These are phyloP conservation scores for Porcisia deanei DNA, from an alignment of 208 protist genomes.

Conservation along the genomic window DNA sequence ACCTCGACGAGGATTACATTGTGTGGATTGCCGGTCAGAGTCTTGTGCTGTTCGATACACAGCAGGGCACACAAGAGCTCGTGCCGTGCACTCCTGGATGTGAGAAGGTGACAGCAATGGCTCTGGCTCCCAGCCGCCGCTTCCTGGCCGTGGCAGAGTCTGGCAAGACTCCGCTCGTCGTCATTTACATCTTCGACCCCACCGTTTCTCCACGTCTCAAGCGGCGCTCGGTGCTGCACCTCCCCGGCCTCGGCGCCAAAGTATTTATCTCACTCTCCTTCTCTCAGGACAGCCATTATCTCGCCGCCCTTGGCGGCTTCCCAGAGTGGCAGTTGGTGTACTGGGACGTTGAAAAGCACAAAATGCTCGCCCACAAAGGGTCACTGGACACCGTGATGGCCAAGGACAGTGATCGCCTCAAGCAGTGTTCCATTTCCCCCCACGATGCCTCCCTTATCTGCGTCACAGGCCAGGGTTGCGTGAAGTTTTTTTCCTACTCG, in stretches of 20 bases:
- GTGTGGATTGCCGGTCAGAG: conserved; percentile 93
- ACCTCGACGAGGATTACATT: conserved; percentile 93
- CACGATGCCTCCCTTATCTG: conserved; percentile 88
- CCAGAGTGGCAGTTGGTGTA: conserved; percentile 94
- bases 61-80: conserved; percentile 91
- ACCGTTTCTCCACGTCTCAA: conserved; percentile 74
- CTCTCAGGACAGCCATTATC: conserved; percentile 86
- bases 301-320: conserved; percentile 87
- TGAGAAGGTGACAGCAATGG: conserved; percentile 91
- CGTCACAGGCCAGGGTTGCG: conserved; percentile 89
- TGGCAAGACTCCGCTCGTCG: conserved; percentile 75
- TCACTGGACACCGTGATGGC: conserved; percentile 53
- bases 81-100: conserved; percentile 84
- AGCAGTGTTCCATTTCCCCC: conserved; percentile 92
- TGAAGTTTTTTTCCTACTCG: conserved; percentile 87
- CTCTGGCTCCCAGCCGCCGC: conserved; percentile 89
- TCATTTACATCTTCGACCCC: conserved; percentile 92
- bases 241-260: conserved; percentile 80
- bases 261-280: conserved; percentile 93
- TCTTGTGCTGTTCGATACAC: conserved; percentile 92
- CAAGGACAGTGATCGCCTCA: conserved; percentile 67
- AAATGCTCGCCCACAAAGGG: conserved; percentile 69
- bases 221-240: conserved; percentile 81
- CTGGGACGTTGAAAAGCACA: conserved; percentile 92
- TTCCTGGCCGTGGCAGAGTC: conserved; percentile 94